Percentiles rank a stretch among this genome's conserved stretches.
These are phyloP conservation scores for Dendrobium chrysotoxum DNA, from an alignment of 106 monocot genomes.

Conservation along the genomic window DNA sequence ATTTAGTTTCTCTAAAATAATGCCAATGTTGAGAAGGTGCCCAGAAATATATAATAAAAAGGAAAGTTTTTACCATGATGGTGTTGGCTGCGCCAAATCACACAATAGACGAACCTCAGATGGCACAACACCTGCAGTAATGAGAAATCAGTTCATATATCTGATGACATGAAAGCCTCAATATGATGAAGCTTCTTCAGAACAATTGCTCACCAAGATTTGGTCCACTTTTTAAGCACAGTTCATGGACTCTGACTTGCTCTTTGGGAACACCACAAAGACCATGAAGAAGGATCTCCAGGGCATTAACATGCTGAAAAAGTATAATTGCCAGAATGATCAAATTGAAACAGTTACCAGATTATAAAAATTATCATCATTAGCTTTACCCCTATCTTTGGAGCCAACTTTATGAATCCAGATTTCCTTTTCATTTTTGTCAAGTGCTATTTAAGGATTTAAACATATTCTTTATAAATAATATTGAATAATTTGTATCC, in stretches of 20 bases:
- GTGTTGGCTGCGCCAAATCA: conserved; percentile 65
- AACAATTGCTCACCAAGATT: conserved; percentile 50
- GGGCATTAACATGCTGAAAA: conserved; percentile 86
- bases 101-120: conserved; percentile 87
- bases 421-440: neutral
- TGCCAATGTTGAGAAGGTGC: neutral
- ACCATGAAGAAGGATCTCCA: conserved; percentile 91
- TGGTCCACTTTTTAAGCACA: conserved; percentile 87
- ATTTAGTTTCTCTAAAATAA: neutral
- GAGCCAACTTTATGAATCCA: too few species aligned
- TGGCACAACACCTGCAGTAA: conserved; percentile 45
- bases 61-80: conserved; percentile 55
- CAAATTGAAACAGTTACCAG: too few species aligned
- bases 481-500: neutral
- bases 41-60: neutral
- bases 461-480: too few species aligned
- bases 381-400: too few species aligned
- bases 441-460: too few species aligned
- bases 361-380: too few species aligned
- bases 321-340: neutral
- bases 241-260: conserved; percentile 70
- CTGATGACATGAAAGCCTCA: neutral
- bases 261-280: conserved; percentile 83
- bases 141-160: neutral
- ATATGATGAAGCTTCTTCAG: neutral